phyloP scores from a whole-genome alignment of 805 yeast species.

The Grigorovia yakushimaensis region DNA sequence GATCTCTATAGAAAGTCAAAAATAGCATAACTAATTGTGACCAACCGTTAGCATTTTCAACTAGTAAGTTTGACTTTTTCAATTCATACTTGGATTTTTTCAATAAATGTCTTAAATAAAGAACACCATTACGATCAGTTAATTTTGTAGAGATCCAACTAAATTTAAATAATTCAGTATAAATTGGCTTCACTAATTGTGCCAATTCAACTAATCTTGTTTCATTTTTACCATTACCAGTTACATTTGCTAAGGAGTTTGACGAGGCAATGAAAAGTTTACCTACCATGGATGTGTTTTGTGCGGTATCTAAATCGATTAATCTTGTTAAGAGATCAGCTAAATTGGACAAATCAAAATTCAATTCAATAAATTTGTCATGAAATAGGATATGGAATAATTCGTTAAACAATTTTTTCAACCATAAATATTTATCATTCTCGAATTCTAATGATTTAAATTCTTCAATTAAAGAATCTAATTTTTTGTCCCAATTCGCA shows the following conservation, averaged over 20 bases:
- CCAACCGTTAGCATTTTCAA: slow-evolving; percentile 75
- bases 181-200: slow-evolving; percentile 6
- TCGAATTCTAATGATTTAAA: slow-evolving; percentile 9
- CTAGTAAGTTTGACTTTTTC: slow-evolving; percentile 51
- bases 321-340: slow-evolving; percentile 8
- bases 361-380: background rate
- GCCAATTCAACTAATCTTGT: slow-evolving; percentile 13
- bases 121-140: slow-evolving; percentile 15
- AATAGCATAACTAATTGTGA: slow-evolving; percentile 50
- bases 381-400: slow-evolving; percentile 10
- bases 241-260: slow-evolving; percentile 6
- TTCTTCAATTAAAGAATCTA: slow-evolving; percentile 7
- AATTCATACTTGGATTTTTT: slow-evolving; percentile 32
- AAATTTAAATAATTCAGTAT: slow-evolving; percentile 20
- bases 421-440: slow-evolving; percentile 16
- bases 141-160: slow-evolving; percentile 26
- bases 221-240: slow-evolving; percentile 12
- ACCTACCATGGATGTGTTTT: slow-evolving; percentile 11
- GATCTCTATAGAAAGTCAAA: slow-evolving; percentile 32
- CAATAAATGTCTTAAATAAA: slow-evolving; percentile 17
- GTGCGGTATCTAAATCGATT: background rate
- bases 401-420: slow-evolving; percentile 13
- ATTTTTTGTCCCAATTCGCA: slow-evolving; percentile 9
- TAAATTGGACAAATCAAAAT: slow-evolving; percentile 1
- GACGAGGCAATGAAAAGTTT: slow-evolving; percentile 16